Evolutionary conservation across 306 rosid species (phyloP).

Genomic region (Comarum palustre): DNA sequence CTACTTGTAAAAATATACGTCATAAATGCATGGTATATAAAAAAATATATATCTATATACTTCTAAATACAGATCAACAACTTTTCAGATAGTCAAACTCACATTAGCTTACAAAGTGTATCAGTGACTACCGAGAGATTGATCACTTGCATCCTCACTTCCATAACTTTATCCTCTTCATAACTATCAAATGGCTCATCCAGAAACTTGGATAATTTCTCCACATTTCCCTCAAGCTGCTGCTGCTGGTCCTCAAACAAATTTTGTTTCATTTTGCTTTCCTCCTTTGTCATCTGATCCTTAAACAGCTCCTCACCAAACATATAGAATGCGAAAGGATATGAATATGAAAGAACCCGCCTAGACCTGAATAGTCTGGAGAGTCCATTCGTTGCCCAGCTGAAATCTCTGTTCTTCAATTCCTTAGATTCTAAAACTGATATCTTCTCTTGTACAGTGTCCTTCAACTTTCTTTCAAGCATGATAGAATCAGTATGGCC

Average conservation of each 20-base stretch:
- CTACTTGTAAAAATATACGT: background rate
- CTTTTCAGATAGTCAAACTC: constrained; percentile 29
- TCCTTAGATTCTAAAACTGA: constrained; percentile 61
- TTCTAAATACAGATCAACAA: background rate
- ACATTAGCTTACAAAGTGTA: constrained; percentile 74
- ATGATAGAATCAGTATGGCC: constrained; percentile 96
- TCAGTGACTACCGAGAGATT: constrained; percentile 60
- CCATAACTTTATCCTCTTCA: constrained; percentile 53
- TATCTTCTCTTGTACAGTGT: constrained; percentile 55
- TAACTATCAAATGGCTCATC: constrained; percentile 77
- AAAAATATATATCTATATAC: background rate
- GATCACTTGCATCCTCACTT: constrained; percentile 72
- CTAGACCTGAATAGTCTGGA: constrained; percentile 84
- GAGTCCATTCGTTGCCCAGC: constrained; percentile 86
- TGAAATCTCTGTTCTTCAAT: constrained; percentile 60
- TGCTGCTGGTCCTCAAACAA: constrained; percentile 99
- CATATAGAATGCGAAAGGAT: constrained; percentile 96
- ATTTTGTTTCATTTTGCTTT: constrained; percentile 74
- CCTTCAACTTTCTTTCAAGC: constrained; percentile 81
- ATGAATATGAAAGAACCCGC: constrained; percentile 90
- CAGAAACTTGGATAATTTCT: constrained; percentile 72
- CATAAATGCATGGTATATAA: background rate
- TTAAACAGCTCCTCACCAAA: constrained; percentile 91
- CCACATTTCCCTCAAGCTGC: constrained; percentile 89
- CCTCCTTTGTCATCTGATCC: constrained; percentile 64